These are phyloP conservation scores for Funneliformis mosseae DNA, from an alignment of 192 early-diverging fungal genomes.

Conservation along the genomic window DNA sequence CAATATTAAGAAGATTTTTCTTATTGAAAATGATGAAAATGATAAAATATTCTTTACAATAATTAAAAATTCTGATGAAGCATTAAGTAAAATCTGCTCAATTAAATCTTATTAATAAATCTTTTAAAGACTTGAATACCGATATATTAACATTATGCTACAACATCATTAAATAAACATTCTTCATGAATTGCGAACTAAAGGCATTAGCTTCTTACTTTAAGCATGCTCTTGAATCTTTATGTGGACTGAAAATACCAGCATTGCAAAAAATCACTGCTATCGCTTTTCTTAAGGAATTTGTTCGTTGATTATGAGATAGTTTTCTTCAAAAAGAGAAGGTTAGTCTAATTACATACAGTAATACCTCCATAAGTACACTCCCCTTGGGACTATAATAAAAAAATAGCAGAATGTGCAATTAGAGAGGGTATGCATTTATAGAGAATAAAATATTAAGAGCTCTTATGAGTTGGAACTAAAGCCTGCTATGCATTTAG, in stretches of 20 bases:
- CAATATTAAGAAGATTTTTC: conserved; percentile 16
- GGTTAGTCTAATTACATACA: background rate
- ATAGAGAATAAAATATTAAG: no score
- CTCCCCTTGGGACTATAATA: no score
- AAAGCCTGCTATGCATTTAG: no score
- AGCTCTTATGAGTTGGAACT: no score
- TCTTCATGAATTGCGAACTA: conserved; percentile 1
- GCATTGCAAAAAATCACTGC: conserved; percentile 19
- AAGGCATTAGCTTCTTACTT: background rate
- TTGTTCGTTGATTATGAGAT: conserved; percentile 22
- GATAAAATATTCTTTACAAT: background rate
- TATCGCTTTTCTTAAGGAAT: conserved; percentile 33
- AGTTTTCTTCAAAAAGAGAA: background rate
- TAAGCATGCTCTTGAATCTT: background rate
- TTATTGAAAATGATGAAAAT: background rate
- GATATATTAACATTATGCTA: conserved; percentile 16
- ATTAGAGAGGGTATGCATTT: no score
- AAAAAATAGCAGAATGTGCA: no score
- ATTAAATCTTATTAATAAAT: conserved; percentile 23
- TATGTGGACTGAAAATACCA: background rate
- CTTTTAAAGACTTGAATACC: conserved; percentile 18
- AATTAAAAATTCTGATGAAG: background rate
- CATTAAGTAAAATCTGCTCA: background rate
- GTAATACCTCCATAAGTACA: no score
- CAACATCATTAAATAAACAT: conserved; percentile 27